phyloP scores from a whole-genome alignment of 192 early-diverging fungal species.

The Umbelopsis ramanniana region DNA sequence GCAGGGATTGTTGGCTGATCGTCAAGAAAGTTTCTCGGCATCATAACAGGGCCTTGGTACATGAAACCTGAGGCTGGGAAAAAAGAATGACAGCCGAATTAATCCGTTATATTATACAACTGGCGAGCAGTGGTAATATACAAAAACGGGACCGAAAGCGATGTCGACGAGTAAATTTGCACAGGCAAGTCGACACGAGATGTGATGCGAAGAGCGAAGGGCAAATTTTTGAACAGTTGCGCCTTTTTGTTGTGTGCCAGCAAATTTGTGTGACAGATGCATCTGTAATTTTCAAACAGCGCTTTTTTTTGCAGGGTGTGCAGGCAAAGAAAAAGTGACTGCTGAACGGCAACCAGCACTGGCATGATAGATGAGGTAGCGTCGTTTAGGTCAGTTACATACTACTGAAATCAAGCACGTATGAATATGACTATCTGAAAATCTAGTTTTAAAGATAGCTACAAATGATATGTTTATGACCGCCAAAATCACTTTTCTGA shows the following conservation, averaged over 20 bases:
- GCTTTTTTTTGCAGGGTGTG: slow-evolving; percentile 4
- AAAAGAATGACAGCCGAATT: slow-evolving; percentile 11
- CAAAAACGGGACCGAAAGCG: neutral
- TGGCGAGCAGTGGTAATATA: neutral
- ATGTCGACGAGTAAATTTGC: slow-evolving; percentile 6
- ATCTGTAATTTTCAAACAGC: slow-evolving; percentile 1
- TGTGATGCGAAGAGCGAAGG: slow-evolving; percentile 23
- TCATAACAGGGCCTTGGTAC: slow-evolving; percentile 27
- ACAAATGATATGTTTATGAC: too few relatives aligned
- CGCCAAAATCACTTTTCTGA: too few relatives aligned
- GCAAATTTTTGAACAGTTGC: slow-evolving; percentile 19
- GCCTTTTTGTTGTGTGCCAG: slow-evolving; percentile 24
- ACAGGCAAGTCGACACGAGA: slow-evolving; percentile 23
- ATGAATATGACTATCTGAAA: too few relatives aligned
- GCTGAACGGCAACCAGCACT: too few relatives aligned
- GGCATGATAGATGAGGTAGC: too few relatives aligned
- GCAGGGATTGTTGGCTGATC: slow-evolving; percentile 23
- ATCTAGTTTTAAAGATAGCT: too few relatives aligned
- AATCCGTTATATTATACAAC: slow-evolving; percentile 14
- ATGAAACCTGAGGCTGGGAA: slow-evolving; percentile 9
- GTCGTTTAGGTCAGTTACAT: too few relatives aligned
- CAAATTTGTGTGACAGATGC: slow-evolving; percentile 19
- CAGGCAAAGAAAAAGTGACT: too few relatives aligned
- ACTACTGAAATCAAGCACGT: too few relatives aligned
- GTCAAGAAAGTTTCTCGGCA: slow-evolving; percentile 31